A percentile compares a stretch with the other conserved stretches of the same genome.
Conservation (phyloP, 345 rosid species). For the Turritis glabra region DNA sequence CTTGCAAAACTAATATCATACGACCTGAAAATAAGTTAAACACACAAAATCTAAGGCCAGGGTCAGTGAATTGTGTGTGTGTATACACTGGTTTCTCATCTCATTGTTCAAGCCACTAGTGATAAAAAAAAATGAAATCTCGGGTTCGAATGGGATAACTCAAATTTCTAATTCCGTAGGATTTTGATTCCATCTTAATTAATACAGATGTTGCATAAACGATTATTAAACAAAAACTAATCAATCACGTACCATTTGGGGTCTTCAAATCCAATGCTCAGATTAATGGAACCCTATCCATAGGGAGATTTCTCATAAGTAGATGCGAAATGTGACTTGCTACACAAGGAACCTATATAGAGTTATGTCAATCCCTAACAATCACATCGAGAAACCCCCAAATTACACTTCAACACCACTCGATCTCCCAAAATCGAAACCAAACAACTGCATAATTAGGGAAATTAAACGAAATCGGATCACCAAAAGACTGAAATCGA, state of each 20-base stretch:
- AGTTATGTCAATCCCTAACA: conserved; percentile 4
- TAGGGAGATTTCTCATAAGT: background rate
- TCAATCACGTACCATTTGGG: background rate
- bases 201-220: background rate
- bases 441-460: background rate
- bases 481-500: background rate
- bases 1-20: background rate
- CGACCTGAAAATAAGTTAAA: background rate
- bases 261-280: conserved; percentile 1
- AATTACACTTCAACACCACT: background rate
- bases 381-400: background rate
- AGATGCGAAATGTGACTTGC: conserved; percentile 22
- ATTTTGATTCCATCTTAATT: background rate
- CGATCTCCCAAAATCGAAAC: background rate
- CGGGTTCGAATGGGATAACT: background rate
- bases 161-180: background rate
- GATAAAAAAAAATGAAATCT: background rate
- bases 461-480: background rate
- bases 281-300: background rate
- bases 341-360: conserved; percentile 17
- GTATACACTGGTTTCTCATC: background rate
- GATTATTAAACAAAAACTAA: background rate
- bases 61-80: background rate
- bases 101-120: background rate
- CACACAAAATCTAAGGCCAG: background rate